Conservation (phyloP, 192 early-diverging fungal species). For the Dissophora globulifera region DNA sequence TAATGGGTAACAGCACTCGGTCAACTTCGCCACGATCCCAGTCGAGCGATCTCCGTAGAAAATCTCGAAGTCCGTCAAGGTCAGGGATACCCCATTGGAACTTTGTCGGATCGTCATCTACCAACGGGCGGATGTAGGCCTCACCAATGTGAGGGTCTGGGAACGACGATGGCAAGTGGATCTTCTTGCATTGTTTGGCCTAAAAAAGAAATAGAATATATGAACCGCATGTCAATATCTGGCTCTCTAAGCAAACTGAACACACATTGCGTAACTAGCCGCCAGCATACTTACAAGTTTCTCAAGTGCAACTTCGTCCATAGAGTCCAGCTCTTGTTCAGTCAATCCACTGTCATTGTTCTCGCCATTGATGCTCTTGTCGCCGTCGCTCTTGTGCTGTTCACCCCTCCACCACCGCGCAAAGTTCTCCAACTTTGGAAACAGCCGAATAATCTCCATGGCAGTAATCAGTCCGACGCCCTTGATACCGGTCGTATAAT, state of each 20-base stretch:
- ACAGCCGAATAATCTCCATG: slow-evolving; percentile 89
- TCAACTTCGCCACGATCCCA: slow-evolving; percentile 78
- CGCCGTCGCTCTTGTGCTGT: slow-evolving; percentile 33
- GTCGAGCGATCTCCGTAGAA: slow-evolving; percentile 65
- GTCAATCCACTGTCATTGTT: slow-evolving; percentile 4
- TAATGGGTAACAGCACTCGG: slow-evolving; percentile 74
- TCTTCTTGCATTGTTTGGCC: slow-evolving; percentile 68
- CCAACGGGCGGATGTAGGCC: slow-evolving; percentile 84
- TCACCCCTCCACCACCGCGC: slow-evolving; percentile 68
- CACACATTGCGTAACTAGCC: no score
- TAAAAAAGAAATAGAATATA: slow-evolving; percentile 30
- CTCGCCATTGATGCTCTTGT: slow-evolving; percentile 5
- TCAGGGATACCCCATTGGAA: slow-evolving; percentile 83
- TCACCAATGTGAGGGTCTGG: slow-evolving; percentile 79
- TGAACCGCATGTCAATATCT: no score
- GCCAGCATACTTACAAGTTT: slow-evolving; percentile 52
- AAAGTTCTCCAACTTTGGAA: slow-evolving; percentile 66
- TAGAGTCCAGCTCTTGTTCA: slow-evolving; percentile 51
- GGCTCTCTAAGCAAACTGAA: not conserved
- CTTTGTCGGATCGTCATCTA: slow-evolving; percentile 66
- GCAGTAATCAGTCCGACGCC: slow-evolving; percentile 90
- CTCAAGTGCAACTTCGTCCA: slow-evolving; percentile 54
- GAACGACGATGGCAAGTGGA: slow-evolving; percentile 80
- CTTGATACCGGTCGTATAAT: slow-evolving; percentile 92
- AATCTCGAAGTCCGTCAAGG: slow-evolving; percentile 72